These are phyloP conservation scores for Dendryphion nanum DNA, from an alignment of 2,329 filamentous ascomycete genomes.

Conservation along the genomic window DNA sequence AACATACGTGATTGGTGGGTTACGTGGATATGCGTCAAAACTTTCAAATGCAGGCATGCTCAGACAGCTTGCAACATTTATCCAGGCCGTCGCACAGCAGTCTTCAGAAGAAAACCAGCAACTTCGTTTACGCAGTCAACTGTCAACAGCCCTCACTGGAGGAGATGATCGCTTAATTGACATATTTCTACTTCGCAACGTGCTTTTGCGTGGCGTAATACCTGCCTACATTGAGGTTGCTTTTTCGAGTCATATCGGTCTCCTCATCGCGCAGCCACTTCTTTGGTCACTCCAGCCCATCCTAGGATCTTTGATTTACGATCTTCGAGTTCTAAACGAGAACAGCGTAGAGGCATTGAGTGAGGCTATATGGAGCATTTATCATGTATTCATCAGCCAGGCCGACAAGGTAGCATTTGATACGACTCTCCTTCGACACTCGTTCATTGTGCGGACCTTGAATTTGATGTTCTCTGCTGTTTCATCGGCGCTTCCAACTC, in stretches of 20 bases:
- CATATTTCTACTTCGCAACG: conserved; percentile 48
- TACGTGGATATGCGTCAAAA: conserved; percentile 59
- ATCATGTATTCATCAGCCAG: conserved; percentile 38
- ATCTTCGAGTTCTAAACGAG: conserved; percentile 44
- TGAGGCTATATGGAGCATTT: conserved; percentile 37
- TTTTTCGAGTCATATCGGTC: conserved; percentile 47
- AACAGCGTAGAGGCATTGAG: conserved; percentile 38
- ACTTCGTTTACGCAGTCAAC: conserved; percentile 54
- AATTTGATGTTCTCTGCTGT: conserved; percentile 43
- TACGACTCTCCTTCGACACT: conserved; percentile 33
- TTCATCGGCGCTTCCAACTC: conserved; percentile 38
- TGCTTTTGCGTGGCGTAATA: conserved; percentile 55
- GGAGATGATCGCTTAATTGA: conserved; percentile 43
- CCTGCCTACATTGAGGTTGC: conserved; percentile 56
- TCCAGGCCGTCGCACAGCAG: conserved; percentile 59
- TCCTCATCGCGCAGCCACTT: conserved; percentile 54
- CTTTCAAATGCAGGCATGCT: conserved; percentile 48
- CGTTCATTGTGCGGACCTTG: conserved; percentile 40
- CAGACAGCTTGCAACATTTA: conserved; percentile 57
- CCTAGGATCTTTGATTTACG: conserved; percentile 46
- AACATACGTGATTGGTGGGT: conserved; percentile 60
- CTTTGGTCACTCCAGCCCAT: conserved; percentile 47
- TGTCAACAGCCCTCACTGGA: conserved; percentile 50
- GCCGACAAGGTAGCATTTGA: conserved; percentile 38
- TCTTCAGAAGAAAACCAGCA: conserved; percentile 60